These are phyloP conservation scores for Vigna unguiculata DNA, from an alignment of 306 rosid genomes.

Conservation along the genomic window DNA sequence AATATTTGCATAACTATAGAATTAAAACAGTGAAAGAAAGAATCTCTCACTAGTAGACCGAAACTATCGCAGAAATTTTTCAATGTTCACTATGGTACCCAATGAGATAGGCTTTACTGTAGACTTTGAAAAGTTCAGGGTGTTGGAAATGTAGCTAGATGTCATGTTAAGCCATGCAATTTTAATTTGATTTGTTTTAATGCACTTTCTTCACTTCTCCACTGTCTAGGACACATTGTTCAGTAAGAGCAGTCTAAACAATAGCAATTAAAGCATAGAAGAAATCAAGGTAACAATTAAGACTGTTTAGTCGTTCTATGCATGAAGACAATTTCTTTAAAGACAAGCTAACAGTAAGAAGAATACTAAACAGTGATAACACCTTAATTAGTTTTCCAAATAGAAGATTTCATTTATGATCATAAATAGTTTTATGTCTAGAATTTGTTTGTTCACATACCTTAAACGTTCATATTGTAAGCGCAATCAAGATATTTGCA, in stretches of 20 bases:
- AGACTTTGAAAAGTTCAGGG: neutral
- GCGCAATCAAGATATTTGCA: neutral
- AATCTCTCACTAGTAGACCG: neutral
- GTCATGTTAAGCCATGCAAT: constrained; percentile 15
- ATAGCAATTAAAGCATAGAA: neutral
- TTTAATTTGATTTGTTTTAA: neutral
- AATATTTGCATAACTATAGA: too few relatives aligned
- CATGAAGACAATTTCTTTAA: constrained; percentile 18
- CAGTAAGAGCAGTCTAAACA: neutral
- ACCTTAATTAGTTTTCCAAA: neutral
- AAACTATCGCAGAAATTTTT: constrained; percentile 6
- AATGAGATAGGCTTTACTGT: neutral
- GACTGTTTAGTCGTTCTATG: constrained; percentile 6
- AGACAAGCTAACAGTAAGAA: neutral
- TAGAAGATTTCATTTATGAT: neutral
- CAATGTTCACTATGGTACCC: neutral
- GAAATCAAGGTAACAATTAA: neutral
- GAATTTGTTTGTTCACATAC: neutral
- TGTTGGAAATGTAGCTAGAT: constrained; percentile 4
- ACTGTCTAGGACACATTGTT: neutral
- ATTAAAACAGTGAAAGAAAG: neutral
- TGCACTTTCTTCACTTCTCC: neutral
- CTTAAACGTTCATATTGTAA: neutral
- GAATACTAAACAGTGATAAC: neutral
- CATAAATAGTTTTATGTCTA: neutral